phyloP scores from a whole-genome alignment of 208 protist genomes.

The Leishmania braziliensis region DNA sequence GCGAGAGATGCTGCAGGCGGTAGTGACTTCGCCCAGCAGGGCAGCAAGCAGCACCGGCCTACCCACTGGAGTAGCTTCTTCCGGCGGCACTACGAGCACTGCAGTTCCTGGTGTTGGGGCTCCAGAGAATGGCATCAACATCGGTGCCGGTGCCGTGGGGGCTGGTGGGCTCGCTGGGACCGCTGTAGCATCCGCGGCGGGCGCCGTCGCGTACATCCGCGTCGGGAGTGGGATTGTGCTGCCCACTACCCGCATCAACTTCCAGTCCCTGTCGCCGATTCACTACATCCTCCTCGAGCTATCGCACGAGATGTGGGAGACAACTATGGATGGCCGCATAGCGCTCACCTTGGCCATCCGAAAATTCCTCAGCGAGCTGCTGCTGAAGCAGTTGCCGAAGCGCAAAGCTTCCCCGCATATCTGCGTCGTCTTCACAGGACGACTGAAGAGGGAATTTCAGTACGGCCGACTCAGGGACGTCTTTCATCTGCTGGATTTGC shows the following conservation, averaged over 20 bases:
- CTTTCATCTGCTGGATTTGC: constrained; percentile 73
- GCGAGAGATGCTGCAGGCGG: constrained; percentile 61
- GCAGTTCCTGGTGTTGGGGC: background rate
- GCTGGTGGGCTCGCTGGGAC: background rate
- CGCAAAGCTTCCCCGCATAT: constrained; percentile 71
- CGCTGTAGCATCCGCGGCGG: background rate
- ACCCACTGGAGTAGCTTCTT: background rate
- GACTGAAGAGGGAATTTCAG: constrained; percentile 52
- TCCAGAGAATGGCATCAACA: background rate
- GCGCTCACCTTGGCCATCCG: constrained; percentile 70
- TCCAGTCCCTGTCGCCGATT: constrained; percentile 75
- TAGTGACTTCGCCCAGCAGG: background rate
- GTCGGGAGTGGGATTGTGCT: constrained; percentile 76
- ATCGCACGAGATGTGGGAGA: constrained; percentile 82
- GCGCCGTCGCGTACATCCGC: constrained; percentile 19
- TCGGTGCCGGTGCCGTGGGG: background rate
- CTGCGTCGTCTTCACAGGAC: constrained; percentile 72
- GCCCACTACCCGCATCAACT: constrained; percentile 72
- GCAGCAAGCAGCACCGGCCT: constrained; percentile 18
- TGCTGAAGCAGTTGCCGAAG: constrained; percentile 66
- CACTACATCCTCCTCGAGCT: constrained; percentile 84
- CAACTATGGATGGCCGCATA: constrained; percentile 77
- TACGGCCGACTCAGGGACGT: constrained; percentile 59
- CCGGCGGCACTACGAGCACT: background rate
- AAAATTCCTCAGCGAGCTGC: constrained; percentile 74